phyloP scores from a whole-genome alignment of 179 eudicot genomes.

The Heliamphora pulchella region DNA sequence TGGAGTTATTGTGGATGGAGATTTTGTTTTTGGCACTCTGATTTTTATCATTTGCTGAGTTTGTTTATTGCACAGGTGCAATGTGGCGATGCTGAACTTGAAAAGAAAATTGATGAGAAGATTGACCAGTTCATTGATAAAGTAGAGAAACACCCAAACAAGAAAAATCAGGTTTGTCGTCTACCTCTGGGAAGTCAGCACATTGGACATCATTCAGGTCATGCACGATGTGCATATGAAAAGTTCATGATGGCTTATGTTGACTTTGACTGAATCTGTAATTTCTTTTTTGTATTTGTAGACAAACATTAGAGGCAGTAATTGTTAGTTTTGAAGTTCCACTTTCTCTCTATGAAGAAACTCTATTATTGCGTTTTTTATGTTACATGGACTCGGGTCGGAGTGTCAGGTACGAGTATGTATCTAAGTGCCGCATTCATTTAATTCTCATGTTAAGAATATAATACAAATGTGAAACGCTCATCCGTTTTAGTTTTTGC shows the following conservation, averaged over 20 bases:
- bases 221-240: background rate
- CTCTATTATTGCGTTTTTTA: background rate
- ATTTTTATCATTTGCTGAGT: background rate
- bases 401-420: too few species aligned
- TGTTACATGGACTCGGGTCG: too few species aligned
- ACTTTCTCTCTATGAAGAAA: background rate
- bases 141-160: conserved; percentile 95
- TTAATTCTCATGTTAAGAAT: too few species aligned
- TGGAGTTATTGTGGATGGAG: background rate
- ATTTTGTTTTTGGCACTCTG: background rate
- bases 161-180: conserved; percentile 76
- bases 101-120: conserved; percentile 89
- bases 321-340: background rate
- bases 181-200: too few species aligned
- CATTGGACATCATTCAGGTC: background rate
- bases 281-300: background rate
- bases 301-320: too few species aligned
- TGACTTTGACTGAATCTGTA: background rate
- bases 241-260: background rate
- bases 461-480: too few species aligned
- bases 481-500: too few species aligned
- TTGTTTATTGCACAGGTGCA: conserved; percentile 49
- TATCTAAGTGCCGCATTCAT: too few species aligned
- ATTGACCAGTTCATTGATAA: conserved; percentile 75
- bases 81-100: conserved; percentile 82